Percentiles rank a stretch among this genome's conserved stretches.
Conservation (phyloP, 441 rosid species). For the Dalechampia spathulata region DNA sequence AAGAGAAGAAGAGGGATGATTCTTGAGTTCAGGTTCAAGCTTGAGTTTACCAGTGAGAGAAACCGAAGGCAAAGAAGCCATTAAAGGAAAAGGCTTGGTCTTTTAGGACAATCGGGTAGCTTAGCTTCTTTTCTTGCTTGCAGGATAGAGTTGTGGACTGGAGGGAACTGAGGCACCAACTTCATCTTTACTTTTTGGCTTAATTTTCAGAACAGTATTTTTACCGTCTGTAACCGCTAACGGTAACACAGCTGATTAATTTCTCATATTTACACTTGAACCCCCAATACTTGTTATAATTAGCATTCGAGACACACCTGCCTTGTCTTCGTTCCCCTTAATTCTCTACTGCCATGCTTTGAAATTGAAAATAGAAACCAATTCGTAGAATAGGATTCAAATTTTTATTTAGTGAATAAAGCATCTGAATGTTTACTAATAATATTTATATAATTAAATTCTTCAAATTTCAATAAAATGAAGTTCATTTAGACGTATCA, state of each 20-base stretch:
- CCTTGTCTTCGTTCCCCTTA: too few relatives aligned
- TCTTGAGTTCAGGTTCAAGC: conserved; percentile 29
- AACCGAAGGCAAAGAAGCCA: conserved; percentile 40
- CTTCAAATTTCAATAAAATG: too few relatives aligned
- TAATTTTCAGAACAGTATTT: neutral
- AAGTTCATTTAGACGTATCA: too few relatives aligned
- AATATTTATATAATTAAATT: too few relatives aligned
- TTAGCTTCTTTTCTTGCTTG: too few relatives aligned
- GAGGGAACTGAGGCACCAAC: neutral
- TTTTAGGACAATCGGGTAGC: too few relatives aligned
- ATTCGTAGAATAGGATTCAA: too few relatives aligned
- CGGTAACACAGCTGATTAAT: neutral
- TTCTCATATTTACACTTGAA: neutral
- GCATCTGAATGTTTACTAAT: too few relatives aligned
- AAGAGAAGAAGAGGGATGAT: conserved; percentile 19
- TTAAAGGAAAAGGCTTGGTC: conserved; percentile 8
- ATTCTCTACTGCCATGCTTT: too few relatives aligned
- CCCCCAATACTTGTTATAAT: neutral
- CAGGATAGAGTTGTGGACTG: conserved; percentile 2
- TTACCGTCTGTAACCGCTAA: neutral
- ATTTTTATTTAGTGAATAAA: too few relatives aligned
- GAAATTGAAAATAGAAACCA: too few relatives aligned
- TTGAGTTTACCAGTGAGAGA: conserved; percentile 18
- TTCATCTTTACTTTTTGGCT: neutral
- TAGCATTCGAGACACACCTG: too few relatives aligned